phyloP scores from a whole-genome alignment of 805 yeast species.

The Pichia eremophila region DNA sequence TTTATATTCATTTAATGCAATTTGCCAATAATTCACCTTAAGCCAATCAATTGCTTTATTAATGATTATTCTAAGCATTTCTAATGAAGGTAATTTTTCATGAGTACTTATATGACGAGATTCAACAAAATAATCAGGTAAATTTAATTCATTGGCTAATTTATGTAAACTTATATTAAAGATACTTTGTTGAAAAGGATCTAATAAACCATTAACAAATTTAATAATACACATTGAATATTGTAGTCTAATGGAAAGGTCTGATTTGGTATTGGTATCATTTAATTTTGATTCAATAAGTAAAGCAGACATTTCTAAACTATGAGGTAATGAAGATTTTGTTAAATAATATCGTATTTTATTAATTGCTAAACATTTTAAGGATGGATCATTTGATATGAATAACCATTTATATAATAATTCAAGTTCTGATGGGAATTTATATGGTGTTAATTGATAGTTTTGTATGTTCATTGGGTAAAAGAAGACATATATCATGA shows the following conservation, averaged over 20 bases:
- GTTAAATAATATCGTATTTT: slow-evolving; percentile 45
- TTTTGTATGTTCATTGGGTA: slow-evolving; percentile 3
- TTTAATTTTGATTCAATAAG: slow-evolving; percentile 40
- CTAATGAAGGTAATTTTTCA: slow-evolving; percentile 67
- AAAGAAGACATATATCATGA: too few relatives aligned
- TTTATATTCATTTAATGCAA: slow-evolving; percentile 17
- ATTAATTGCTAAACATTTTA: slow-evolving; percentile 37
- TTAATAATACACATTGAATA: slow-evolving; percentile 71
- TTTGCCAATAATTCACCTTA: slow-evolving; percentile 61
- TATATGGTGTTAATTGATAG: slow-evolving; percentile 28
- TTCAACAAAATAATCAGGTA: slow-evolving; percentile 84
- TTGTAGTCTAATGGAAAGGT: slow-evolving; percentile 35
- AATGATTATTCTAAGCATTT: slow-evolving; percentile 53
- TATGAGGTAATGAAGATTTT: slow-evolving; percentile 63
- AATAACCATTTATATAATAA: slow-evolving; percentile 45
- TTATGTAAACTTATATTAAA: slow-evolving; percentile 72
- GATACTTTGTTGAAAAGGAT: slow-evolving; percentile 72
- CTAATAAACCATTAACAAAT: slow-evolving; percentile 86
- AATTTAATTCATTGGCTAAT: slow-evolving; percentile 55
- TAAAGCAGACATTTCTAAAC: slow-evolving; percentile 56
- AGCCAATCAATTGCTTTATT: slow-evolving; percentile 68
- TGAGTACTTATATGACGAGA: slow-evolving; percentile 87
- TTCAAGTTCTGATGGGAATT: slow-evolving; percentile 33
- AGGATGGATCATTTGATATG: slow-evolving; percentile 19
- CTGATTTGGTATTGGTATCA: slow-evolving; percentile 19